These are phyloP conservation scores for Yarrowia sp. DNA, from an alignment of 805 yeast species.

Conservation along the genomic window DNA sequence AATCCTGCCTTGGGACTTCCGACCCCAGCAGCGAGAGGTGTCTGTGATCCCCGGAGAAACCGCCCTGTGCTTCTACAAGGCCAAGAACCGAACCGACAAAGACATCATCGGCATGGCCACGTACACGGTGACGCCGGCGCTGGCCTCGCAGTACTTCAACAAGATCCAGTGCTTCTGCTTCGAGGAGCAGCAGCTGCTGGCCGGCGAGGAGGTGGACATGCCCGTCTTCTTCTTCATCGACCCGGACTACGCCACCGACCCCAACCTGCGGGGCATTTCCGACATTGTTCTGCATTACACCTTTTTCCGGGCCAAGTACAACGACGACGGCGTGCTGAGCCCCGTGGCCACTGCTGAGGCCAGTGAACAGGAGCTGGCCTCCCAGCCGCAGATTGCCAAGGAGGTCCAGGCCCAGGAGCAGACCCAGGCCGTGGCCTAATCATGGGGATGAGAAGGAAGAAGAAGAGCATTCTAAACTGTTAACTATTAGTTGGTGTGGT, in stretches of 20 bases:
- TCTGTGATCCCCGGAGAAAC: conserved; percentile 96
- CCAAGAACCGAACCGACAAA: conserved; percentile 81
- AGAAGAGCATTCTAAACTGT: neutral
- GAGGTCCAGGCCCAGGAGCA: conserved; percentile 22
- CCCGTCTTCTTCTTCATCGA: conserved; percentile 97
- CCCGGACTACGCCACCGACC: conserved; percentile 93
- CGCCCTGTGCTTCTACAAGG: conserved; percentile 93
- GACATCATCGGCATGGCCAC: conserved; percentile 99
- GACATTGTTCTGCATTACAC: conserved; percentile 92
- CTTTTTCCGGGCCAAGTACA: conserved; percentile 63
- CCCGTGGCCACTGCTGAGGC: conserved; percentile 43
- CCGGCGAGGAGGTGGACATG: conserved; percentile 99
- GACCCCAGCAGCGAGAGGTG: conserved; percentile 93
- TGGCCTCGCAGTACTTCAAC: conserved; percentile 94
- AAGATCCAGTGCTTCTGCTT: conserved; percentile 98
- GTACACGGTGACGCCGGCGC: conserved; percentile 94
- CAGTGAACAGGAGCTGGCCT: conserved; percentile 28
- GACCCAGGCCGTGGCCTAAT: conserved; percentile 11
- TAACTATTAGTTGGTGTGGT: neutral
- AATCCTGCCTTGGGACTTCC: conserved; percentile 91
- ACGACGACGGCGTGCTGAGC: conserved; percentile 44
- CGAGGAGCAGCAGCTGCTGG: conserved; percentile 90
- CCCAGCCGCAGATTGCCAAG: conserved; percentile 27
- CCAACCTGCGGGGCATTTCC: conserved; percentile 87
- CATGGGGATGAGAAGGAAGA: too few relatives aligned